These are phyloP conservation scores for Penicillium griseofulvum DNA, from an alignment of 2,329 filamentous ascomycete genomes.

Conservation along the genomic window DNA sequence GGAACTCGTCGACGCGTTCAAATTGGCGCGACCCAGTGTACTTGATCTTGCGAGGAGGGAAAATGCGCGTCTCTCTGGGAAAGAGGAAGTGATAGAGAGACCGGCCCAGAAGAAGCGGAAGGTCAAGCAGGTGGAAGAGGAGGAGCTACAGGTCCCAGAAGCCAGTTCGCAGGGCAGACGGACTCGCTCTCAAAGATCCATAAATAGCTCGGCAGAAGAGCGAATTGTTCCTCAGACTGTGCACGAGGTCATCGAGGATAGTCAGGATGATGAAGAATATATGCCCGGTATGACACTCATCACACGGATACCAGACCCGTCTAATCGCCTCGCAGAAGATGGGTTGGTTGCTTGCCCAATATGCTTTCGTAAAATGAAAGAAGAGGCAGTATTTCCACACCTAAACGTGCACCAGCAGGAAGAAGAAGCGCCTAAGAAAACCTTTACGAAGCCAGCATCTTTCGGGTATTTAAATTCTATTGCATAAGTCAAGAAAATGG, in stretches of 20 bases:
- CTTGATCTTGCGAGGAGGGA: conserved; percentile 61
- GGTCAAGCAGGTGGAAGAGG: conserved; percentile 33
- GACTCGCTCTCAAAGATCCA: conserved; percentile 34
- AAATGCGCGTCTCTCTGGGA: conserved; percentile 55
- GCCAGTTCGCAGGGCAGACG: conserved; percentile 27
- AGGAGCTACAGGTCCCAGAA: conserved; percentile 38
- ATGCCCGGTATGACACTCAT: conserved; percentile 30
- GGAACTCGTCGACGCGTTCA: conserved; percentile 79
- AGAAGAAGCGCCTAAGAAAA: conserved; percentile 1
- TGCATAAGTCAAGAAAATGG: neutral
- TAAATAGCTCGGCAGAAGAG: neutral
- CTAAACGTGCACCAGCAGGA: conserved; percentile 61
- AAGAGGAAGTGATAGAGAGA: conserved; percentile 37
- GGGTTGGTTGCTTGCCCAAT: conserved; percentile 81
- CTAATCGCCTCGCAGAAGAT: conserved; percentile 53
- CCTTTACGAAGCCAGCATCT: conserved; percentile 16
- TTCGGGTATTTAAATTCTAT: conserved; percentile 27
- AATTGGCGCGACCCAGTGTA: conserved; percentile 60
- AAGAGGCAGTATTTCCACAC: conserved; percentile 73
- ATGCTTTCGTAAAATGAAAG: conserved; percentile 76
- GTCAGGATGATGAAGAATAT: conserved; percentile 38
- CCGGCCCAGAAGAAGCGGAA: conserved; percentile 38
- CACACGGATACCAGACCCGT: neutral
- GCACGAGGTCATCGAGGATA: conserved; percentile 40
- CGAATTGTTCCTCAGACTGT: neutral